Base-by-base conservation (phyloP, 2,329 filamentous ascomycete genomes). In the Cryphonectria radicalis region DNA sequence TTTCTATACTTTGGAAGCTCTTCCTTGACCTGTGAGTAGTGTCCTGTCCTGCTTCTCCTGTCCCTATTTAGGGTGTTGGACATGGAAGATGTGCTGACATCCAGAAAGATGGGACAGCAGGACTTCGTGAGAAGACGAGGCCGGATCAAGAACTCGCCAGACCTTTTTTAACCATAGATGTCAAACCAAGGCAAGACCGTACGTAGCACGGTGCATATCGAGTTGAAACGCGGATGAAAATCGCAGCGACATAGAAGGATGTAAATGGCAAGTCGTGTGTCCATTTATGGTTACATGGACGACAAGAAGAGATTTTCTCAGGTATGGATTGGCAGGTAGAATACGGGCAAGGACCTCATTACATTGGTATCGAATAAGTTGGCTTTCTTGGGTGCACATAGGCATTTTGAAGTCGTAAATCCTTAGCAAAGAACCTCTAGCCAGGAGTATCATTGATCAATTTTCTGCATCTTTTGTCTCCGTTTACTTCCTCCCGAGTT, bases 1-100 rank as follows among this genome's bases (percentile, higher is more conserved):
- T 86, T 66, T 84, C 83, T 4, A 85, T 86, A 22, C 74, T 86
- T 1, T 86, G 84, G 84, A 86, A 85, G 67, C 71, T 86, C 0
- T 85, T 86, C 70, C 75, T 85, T 14, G 83, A 85, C 60, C 63
- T 85, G 84, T 86, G 55, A 79, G 84, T 81, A 69, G 8, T 50
- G 46, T n/a, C 6, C 14, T 46, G 42, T 46, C 19, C 17, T 46
- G 17, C 32, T 7, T 19, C 1, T 25, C 13, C 19, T 13, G 22
- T 22, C 14, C 28, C 37, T 50, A 32, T 17, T 63, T 3, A 32
- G 25, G 8, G 1, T 10, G 37, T 11, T 63, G 13, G 42, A 42
- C 50, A 25, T 57, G 11, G 7, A n/a, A 43, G 8, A 40, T 40
- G 6, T 42, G 35, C 67, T 69, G 46, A 64, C 43, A 43, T 35